These are phyloP conservation scores for Herpetomonas samuelpessoai DNA, from an alignment of 208 protist species.

Conservation along the genomic window DNA sequence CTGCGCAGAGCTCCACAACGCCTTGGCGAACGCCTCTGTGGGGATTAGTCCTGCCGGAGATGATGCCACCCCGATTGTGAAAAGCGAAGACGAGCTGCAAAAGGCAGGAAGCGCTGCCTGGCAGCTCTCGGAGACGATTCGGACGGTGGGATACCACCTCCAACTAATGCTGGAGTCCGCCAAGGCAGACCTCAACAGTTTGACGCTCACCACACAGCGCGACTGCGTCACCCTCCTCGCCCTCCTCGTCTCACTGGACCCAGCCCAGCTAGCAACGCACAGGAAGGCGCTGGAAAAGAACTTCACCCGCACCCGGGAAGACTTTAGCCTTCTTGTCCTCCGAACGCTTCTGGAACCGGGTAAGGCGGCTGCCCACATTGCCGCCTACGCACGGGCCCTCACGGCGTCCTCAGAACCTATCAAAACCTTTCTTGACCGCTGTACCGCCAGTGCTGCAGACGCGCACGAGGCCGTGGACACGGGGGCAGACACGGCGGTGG, in stretches of 20 bases:
- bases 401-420: conserved; percentile 11
- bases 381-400: conserved; percentile 15
- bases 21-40: conserved; percentile 41
- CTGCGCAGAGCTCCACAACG: conserved; percentile 23
- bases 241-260: conserved; percentile 43
- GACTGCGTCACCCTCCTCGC: conserved; percentile 50
- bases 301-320: conserved; percentile 33
- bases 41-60: conserved; percentile 22
- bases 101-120: conserved; percentile 30
- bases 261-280: conserved; percentile 23
- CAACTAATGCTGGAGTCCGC: conserved; percentile 50
- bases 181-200: conserved; percentile 31
- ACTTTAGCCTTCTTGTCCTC: conserved; percentile 37
- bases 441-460: neutral
- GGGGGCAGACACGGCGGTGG: conserved; percentile 4
- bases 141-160: conserved; percentile 36
- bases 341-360: conserved; percentile 29
- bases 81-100: conserved; percentile 42
- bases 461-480: conserved; percentile 4
- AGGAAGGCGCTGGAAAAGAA: conserved; percentile 22
- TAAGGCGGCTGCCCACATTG: conserved; percentile 21
- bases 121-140: conserved; percentile 51
- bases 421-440: neutral
- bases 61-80: conserved; percentile 21
- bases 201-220: conserved; percentile 15